Base-by-base conservation (phyloP, 2,329 filamentous ascomycete species). In the Lachnellula hyalina region DNA sequence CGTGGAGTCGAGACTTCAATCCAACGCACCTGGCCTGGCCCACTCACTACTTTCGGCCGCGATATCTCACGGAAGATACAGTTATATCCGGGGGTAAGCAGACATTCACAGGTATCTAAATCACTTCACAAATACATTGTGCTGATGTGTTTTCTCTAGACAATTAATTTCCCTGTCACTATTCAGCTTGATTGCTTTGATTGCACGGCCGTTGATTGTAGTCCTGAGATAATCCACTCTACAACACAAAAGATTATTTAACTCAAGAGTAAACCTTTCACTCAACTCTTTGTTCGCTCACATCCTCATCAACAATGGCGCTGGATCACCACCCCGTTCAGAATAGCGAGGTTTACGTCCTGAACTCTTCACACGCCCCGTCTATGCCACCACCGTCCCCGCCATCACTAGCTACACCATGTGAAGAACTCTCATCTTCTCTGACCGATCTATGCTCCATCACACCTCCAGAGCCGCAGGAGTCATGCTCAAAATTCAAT, bases 331-430 rank as follows among this genome's bases (percentile, higher is more conserved):
- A 61, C 32, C 67, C 67, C 2, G 61, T 70, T 19, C 62, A 67
- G 40, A 70, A 68, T 46, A 70, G 68, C 55, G 68, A 68, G 63
- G 68, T 70, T 14, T 69, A 68, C 58, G 57, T 70, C 63, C 58
- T 67, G 45, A 61, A 60, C 52, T 54, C 60, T 12, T 53, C 61
- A 19, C 63, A 67, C 40, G 19, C 53, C 17, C 58, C 55, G 4
- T 47, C 62, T n/a, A 55, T 62, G 2, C 63, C 65, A 47, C 67
- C 65, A 7, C 66, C 67, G 15, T 65, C 67, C 19, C 68, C 68
- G 11, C 66, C 65, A 9, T 68, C 67, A 9, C 66, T 67, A 23
- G 59, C 64, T n/a, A 66, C 66, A 48, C 67, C 67, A 60, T 67
- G 64, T 52, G 66, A 67, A 46, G 53, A 54, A 51, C 49, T 64